phyloP scores from a whole-genome alignment of 1,284 basidiomycete species.

The Rhodofomes roseus region DNA sequence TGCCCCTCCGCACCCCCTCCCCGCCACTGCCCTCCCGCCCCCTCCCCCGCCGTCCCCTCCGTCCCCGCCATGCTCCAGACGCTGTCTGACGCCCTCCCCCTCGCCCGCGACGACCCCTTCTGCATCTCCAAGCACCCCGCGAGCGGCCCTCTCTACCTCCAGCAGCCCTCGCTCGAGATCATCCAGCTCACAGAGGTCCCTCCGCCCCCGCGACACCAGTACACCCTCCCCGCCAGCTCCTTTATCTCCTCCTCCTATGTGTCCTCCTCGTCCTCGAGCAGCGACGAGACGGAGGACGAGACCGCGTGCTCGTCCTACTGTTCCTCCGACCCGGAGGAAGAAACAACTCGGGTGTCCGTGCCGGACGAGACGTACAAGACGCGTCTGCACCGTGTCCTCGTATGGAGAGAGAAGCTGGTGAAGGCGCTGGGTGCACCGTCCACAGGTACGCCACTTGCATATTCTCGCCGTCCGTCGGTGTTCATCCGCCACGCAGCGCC shows the following conservation, averaged over 20 bases:
- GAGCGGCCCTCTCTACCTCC: conserved; percentile 43
- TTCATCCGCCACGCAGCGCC: conserved; percentile 12
- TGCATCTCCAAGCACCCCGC: conserved; percentile 33
- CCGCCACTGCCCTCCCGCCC: conserved; percentile 9
- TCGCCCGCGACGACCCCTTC: conserved; percentile 27
- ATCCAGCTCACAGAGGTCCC: conserved; percentile 71
- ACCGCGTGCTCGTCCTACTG: conserved; percentile 59
- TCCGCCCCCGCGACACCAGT: conserved; percentile 46
- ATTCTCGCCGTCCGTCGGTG: conserved; percentile 6
- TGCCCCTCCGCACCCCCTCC: conserved; percentile 12
- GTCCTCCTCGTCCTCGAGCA: conserved; percentile 27
- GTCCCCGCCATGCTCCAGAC: conserved; percentile 17
- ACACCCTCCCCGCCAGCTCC: conserved; percentile 28
- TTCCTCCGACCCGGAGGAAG: conserved; percentile 49
- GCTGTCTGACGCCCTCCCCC: conserved; percentile 25
- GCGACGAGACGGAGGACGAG: conserved; percentile 35
- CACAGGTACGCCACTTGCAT: conserved; percentile 18
- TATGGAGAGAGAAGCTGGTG: conserved; percentile 51
- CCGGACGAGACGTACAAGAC: conserved; percentile 48
- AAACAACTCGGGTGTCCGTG: conserved; percentile 25
- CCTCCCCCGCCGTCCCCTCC: conserved; percentile 18
- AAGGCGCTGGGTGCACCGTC: conserved; percentile 24
- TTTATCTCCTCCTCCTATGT: conserved; percentile 37
- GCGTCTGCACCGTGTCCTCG: conserved; percentile 53
- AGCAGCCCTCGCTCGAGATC: conserved; percentile 56